phyloP scores from a whole-genome alignment of 331 rosid species.

The Quercus lobata region DNA sequence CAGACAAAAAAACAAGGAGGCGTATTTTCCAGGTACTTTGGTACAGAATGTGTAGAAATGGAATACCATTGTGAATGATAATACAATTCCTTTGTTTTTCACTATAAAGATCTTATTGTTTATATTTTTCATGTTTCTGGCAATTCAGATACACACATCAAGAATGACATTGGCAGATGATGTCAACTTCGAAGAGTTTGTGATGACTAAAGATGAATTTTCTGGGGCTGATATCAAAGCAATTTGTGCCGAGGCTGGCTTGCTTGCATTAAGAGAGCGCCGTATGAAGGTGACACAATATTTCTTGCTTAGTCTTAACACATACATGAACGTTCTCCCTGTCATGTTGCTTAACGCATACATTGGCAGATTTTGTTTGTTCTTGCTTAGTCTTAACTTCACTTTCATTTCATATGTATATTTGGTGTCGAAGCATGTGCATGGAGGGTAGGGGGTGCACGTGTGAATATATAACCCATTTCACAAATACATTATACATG shows the following conservation, averaged over 20 bases:
- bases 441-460: background rate
- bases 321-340: background rate
- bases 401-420: background rate
- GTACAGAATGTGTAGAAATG: background rate
- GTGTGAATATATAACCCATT: background rate
- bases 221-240: too few relatives aligned
- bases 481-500: background rate
- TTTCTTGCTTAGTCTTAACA: background rate
- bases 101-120: background rate
- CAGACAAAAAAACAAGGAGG: slow-evolving; percentile 58
- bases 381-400: background rate
- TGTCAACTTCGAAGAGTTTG: too few relatives aligned
- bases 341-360: background rate
- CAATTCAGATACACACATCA: too few relatives aligned
- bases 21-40: slow-evolving; percentile 51
- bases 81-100: background rate
- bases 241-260: too few relatives aligned
- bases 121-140: background rate
- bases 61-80: background rate
- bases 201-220: too few relatives aligned
- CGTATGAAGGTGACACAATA: too few relatives aligned
- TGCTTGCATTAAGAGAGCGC: too few relatives aligned
- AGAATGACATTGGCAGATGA: too few relatives aligned
- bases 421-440: background rate
- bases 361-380: too few relatives aligned